phyloP scores from a whole-genome alignment of 2,329 filamentous ascomycete species.

The Colletotrichum falcatum region DNA sequence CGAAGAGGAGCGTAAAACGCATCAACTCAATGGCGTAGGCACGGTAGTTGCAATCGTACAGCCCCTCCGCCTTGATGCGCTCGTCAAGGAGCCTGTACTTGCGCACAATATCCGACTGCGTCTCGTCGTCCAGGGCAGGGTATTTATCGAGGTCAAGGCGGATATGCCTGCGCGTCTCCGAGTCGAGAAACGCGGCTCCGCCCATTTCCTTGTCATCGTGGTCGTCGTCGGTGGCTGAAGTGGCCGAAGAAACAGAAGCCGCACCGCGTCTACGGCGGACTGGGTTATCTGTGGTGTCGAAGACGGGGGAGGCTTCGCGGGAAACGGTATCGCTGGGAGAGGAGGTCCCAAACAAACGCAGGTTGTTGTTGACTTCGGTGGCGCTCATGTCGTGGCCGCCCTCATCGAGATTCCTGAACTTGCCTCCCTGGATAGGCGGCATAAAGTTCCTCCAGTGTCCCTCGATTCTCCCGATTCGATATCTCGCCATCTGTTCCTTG shows the following conservation, averaged over 20 bases:
- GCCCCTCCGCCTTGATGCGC: constrained; percentile 76
- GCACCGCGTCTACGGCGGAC: constrained; percentile 48
- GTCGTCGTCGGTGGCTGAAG: constrained; percentile 58
- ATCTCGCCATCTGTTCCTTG: constrained; percentile 80
- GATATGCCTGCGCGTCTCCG: constrained; percentile 79
- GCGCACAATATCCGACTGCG: constrained; percentile 79
- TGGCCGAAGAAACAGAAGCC: constrained; percentile 71
- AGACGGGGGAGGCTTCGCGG: constrained; percentile 61
- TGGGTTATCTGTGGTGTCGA: constrained; percentile 55
- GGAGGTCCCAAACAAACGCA: constrained; percentile 41
- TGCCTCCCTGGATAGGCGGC: constrained; percentile 91
- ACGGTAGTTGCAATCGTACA: constrained; percentile 87
- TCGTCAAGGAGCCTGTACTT: constrained; percentile 86
- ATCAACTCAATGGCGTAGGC: constrained; percentile 80
- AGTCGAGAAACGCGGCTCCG: constrained; percentile 76
- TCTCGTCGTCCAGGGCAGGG: constrained; percentile 78
- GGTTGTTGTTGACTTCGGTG: constrained; percentile 44
- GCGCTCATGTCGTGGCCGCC: constrained; percentile 51
- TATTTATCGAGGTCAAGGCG: constrained; percentile 83
- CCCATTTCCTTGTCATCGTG: constrained; percentile 58
- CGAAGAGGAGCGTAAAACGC: constrained; percentile 78
- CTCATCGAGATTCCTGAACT: constrained; percentile 65
- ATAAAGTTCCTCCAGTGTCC: constrained; percentile 88
- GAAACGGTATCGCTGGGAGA: constrained; percentile 67
- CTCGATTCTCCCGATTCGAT: constrained; percentile 85